Evolutionary conservation across 805 yeast species (phyloP), one percentile per base, ranked within the genome.

Genomic region (Kuraishia borneana): DNA sequence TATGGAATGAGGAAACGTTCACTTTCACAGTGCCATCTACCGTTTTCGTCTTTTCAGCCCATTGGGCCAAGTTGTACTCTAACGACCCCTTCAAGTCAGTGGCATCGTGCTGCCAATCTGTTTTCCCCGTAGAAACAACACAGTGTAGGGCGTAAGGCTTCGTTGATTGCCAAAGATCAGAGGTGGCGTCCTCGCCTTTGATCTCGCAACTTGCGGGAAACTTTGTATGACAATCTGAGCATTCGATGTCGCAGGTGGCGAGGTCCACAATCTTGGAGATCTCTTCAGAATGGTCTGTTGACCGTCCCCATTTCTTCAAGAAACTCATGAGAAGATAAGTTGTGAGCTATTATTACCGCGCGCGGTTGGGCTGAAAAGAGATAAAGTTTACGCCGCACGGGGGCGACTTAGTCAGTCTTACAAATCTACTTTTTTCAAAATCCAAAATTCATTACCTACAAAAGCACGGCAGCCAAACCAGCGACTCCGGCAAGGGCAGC

Each of bases 91-190:
- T 16, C 38, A 51, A 42, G 41, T 51, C 59, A 22, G 60, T 62
- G 2, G 95, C 83, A 47, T 82, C 82, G 40, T 73, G 89, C 12
- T 58, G 61, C 98, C 98, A 89, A 54, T 89, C 94, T 0, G 70
- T 51, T 43, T 76, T 76, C 8, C 92, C 94, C 0, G 96, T 87
- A 2, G 95, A 81, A 0, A 88, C 76, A 22, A 89, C 57, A 17
- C 85, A 60, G 44, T 88, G 96, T 18, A 80, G 49, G 3, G 76
- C 78, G 30, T 74, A 75, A 1, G 82, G 76, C 41, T 68, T 69
- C 0, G 94, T 76, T 5, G 88, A 65, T 38, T 80, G 77, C 73
- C 82, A 85, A 20, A 87, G 60, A 5, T 68, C 68, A 30, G 38
- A 51, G 19, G 14, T 29, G 35, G 36, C 36, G 12, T 42, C 51